phyloP scores from a whole-genome alignment of 805 yeast species.

The Pachysolen tannophilus region DNA sequence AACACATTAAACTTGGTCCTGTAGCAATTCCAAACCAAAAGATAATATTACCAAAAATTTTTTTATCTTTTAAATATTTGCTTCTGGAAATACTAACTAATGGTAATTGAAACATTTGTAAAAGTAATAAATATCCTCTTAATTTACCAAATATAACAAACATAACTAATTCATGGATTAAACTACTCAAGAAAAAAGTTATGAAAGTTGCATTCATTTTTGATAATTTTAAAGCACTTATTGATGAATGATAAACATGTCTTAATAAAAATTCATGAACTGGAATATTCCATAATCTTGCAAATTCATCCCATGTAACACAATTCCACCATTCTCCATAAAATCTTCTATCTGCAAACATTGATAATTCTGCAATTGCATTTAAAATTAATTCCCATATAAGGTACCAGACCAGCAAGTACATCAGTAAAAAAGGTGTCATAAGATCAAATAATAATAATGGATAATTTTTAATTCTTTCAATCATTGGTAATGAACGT shows the following conservation, averaged over 20 bases:
- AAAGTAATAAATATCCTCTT: conserved; percentile 68
- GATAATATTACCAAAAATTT: conserved; percentile 65
- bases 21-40: conserved; percentile 90
- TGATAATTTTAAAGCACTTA: conserved; percentile 62
- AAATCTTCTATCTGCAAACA: conserved; percentile 85
- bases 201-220: conserved; percentile 64
- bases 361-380: conserved; percentile 80
- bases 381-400: conserved; percentile 95
- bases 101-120: conserved; percentile 89
- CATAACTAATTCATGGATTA: conserved; percentile 92
- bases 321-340: conserved; percentile 99
- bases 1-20: conserved; percentile 85
- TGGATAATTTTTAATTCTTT: conserved; percentile 41
- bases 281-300: conserved; percentile 91
- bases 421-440: conserved; percentile 72
- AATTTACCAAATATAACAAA: conserved; percentile 71
- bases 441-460: conserved; percentile 61
- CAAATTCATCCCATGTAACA: conserved; percentile 86
- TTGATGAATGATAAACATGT: conserved; percentile 90
- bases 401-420: conserved; percentile 72
- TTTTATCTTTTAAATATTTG: conserved; percentile 43
- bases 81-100: conserved; percentile 58
- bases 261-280: conserved; percentile 84
- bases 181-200: conserved; percentile 72
- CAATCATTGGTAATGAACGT: conserved; percentile 37